Conservation (phyloP, 2,329 filamentous ascomycete species). For the Rhinocladiella mackenziei region DNA sequence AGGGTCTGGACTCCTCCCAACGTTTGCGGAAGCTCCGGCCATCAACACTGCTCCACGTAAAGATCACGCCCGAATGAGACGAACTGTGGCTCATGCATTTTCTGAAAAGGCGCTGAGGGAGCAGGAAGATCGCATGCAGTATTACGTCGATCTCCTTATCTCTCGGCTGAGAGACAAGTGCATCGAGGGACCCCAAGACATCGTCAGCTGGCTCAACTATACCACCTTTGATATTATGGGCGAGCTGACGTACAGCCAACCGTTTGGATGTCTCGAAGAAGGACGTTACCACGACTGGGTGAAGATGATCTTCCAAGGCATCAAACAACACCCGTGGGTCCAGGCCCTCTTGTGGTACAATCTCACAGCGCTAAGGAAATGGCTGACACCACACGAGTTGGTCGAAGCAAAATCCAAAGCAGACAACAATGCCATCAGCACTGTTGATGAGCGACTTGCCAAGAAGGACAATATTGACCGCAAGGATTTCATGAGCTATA, state of each 20-base stretch:
- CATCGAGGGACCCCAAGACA: conserved; percentile 1
- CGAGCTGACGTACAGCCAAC: conserved; percentile 34
- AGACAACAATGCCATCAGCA: too few species aligned
- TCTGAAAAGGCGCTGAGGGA: conserved; percentile 42
- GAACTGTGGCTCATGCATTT: conserved; percentile 40
- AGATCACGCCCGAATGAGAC: conserved; percentile 32
- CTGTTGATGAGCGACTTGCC: too few species aligned
- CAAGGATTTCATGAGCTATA: conserved; percentile 17
- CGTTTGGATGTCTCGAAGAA: conserved; percentile 32
- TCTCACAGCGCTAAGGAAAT: neutral
- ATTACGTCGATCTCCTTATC: conserved; percentile 15
- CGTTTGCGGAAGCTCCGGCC: too few species aligned
- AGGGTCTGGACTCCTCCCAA: too few species aligned
- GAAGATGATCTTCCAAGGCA: conserved; percentile 27
- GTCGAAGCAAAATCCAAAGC: too few species aligned
- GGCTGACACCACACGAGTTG: too few species aligned
- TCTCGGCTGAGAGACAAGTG: conserved; percentile 2
- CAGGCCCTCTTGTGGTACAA: neutral
- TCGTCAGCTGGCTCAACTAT: conserved; percentile 19
- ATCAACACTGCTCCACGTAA: conserved; percentile 1
- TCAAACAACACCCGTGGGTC: conserved; percentile 1
- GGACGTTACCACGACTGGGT: conserved; percentile 34
- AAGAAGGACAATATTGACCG: neutral
- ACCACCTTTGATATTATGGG: conserved; percentile 28
- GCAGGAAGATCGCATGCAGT: conserved; percentile 33